These are phyloP conservation scores for Populus pruinosa DNA, from an alignment of 345 rosid species.

Conservation along the genomic window DNA sequence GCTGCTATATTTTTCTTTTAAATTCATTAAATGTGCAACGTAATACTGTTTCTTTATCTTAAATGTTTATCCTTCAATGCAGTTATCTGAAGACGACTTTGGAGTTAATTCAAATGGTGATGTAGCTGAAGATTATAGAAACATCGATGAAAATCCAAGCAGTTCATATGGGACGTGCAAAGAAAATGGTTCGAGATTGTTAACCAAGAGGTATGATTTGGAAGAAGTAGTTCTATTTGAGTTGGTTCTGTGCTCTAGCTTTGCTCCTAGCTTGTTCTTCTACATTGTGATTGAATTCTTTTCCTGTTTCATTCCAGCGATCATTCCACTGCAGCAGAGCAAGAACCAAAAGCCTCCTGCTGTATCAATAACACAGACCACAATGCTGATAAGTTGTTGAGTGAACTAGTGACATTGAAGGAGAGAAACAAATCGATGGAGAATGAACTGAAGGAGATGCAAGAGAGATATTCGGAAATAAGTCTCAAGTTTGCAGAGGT, in stretches of 20 bases:
- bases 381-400: constrained; percentile 22
- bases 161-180: constrained; percentile 7
- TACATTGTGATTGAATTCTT: background rate
- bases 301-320: constrained; percentile 17
- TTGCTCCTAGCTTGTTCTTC: background rate
- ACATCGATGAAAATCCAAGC: background rate
- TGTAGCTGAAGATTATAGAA: constrained; percentile 15
- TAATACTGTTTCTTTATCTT: background rate
- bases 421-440: constrained; percentile 76
- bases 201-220: constrained; percentile 37
- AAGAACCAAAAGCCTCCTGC: constrained; percentile 17
- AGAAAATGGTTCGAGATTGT: constrained; percentile 20
- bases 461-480: constrained; percentile 85
- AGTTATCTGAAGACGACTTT: constrained; percentile 22
- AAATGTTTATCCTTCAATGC: constrained; percentile 14
- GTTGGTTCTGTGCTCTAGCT: background rate
- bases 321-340: constrained; percentile 2
- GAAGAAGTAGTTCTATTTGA: background rate
- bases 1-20: constrained; percentile 3
- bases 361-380: constrained; percentile 1
- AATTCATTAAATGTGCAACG: background rate
- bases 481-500: constrained; percentile 92
- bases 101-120: constrained; percentile 13
- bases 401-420: constrained; percentile 43
- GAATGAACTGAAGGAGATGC: constrained; percentile 83